Evolutionary conservation across 2,329 filamentous ascomycete genomes (phyloP).

Genomic region (Didymella sp.): DNA sequence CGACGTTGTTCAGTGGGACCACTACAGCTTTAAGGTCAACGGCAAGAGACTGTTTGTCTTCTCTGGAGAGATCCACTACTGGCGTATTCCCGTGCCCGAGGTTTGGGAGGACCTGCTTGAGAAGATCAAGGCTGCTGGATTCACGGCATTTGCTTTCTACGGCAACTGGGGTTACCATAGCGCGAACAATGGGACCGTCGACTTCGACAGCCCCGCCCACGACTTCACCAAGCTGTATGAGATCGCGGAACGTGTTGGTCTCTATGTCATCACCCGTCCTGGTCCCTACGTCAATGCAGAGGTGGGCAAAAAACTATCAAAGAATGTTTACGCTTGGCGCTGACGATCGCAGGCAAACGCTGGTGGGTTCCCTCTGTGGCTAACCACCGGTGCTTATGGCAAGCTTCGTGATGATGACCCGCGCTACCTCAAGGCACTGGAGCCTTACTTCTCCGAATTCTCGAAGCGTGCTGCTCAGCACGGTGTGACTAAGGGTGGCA

Average conservation of each 20-base stretch:
- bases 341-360: slow-evolving; percentile 50
- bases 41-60: slow-evolving; percentile 61
- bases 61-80: slow-evolving; percentile 63
- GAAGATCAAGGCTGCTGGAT: slow-evolving; percentile 61
- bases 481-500: slow-evolving; percentile 64
- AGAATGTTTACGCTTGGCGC: too few relatives aligned
- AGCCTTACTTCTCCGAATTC: slow-evolving; percentile 61
- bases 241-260: slow-evolving; percentile 61
- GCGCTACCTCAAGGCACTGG: slow-evolving; percentile 62
- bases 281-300: slow-evolving; percentile 71
- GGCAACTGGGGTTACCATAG: slow-evolving; percentile 59
- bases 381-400: slow-evolving; percentile 67
- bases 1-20: slow-evolving; percentile 60
- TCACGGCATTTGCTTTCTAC: slow-evolving; percentile 58
- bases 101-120: slow-evolving; percentile 60
- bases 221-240: slow-evolving; percentile 62
- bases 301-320: slow-evolving; percentile 37
- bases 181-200: slow-evolving; percentile 54
- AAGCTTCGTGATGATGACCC: slow-evolving; percentile 60
- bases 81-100: slow-evolving; percentile 57
- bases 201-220: slow-evolving; percentile 62
- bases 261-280: slow-evolving; percentile 64
- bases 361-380: slow-evolving; percentile 68
- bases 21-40: slow-evolving; percentile 61
- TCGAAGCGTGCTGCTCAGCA: slow-evolving; percentile 60